Percentiles rank a stretch among this genome's conserved stretches.
These are phyloP conservation scores for Priceomyces medius DNA, from an alignment of 805 yeast genomes.

Conservation along the genomic window DNA sequence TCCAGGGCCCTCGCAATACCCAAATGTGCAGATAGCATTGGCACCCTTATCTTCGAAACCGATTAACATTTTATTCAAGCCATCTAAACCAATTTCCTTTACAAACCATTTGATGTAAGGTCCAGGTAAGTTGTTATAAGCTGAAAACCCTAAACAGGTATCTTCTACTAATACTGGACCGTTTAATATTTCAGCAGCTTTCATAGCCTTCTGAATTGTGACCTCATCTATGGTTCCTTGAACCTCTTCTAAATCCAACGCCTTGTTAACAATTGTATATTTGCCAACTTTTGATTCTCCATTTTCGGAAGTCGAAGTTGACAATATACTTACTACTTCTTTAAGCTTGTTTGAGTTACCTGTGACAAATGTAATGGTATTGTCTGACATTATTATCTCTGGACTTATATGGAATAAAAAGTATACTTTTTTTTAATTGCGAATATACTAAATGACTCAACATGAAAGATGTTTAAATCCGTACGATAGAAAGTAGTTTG, in stretches of 20 bases:
- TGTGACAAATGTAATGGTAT: conserved; percentile 66
- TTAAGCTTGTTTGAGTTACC: conserved; percentile 86
- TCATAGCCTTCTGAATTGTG: conserved; percentile 72
- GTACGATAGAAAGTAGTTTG: no score
- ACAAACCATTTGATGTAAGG: conserved; percentile 95
- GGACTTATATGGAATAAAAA: no score
- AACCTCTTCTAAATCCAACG: conserved; percentile 82
- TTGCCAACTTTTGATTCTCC: conserved; percentile 42
- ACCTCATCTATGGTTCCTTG: conserved; percentile 88
- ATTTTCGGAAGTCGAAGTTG: conserved; percentile 27
- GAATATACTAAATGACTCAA: no score
- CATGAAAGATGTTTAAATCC: no score
- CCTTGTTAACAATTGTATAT: conserved; percentile 55
- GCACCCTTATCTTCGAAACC: conserved; percentile 86
- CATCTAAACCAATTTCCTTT: conserved; percentile 68
- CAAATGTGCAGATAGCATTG: conserved; percentile 88
- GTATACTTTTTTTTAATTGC: no score
- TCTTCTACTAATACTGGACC: conserved; percentile 96
- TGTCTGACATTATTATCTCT: conserved; percentile 1
- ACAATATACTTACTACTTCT: conserved; percentile 78
- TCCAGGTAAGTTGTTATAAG: conserved; percentile 83
- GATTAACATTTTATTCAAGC: conserved; percentile 71
- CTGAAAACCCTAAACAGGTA: conserved; percentile 83
- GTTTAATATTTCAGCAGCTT: conserved; percentile 60
- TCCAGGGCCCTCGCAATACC: conserved; percentile 82